Percentiles rank a stretch among this genome's conserved stretches.
Conservation (phyloP, 352 stramenopile species). For the Phytophthora macrochlamydospora region DNA sequence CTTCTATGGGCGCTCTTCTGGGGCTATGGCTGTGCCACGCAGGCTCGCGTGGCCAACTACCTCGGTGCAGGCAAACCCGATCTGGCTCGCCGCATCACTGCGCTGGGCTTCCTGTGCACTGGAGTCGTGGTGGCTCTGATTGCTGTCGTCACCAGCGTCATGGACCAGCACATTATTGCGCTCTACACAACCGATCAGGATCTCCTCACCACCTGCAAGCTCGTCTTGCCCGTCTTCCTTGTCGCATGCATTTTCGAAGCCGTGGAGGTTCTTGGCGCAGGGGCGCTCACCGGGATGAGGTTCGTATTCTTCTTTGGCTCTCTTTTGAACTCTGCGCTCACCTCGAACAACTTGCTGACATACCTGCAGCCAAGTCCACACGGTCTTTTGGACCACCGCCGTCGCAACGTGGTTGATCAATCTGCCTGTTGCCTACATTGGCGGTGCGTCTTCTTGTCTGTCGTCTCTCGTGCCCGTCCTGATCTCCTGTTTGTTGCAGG, state of each 20-base stretch:
- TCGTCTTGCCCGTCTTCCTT: conserved; percentile 68
- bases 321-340: background rate
- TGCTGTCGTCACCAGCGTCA: conserved; percentile 46
- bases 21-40: conserved; percentile 79
- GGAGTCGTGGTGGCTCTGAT: conserved; percentile 53
- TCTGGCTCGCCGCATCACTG: conserved; percentile 53
- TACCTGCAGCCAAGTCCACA: conserved; percentile 51
- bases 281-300: conserved; percentile 76
- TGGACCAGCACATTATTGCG: conserved; percentile 52
- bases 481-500: conserved; percentile 9
- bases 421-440: conserved; percentile 62
- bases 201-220: conserved; percentile 49
- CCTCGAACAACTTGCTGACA: background rate
- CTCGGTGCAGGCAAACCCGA: conserved; percentile 61
- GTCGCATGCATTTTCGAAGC: conserved; percentile 65
- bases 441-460: conserved; percentile 18
- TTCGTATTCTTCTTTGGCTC: conserved; percentile 10
- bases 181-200: conserved; percentile 66
- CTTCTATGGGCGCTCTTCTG: conserved; percentile 81
- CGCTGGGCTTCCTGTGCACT: conserved; percentile 63
- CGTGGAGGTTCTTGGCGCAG: conserved; percentile 60
- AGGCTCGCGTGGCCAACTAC: conserved; percentile 81
- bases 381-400: conserved; percentile 67
- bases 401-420: conserved; percentile 74
- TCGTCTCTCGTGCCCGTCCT: background rate